Evolutionary conservation across 2,329 filamentous ascomycete species (phyloP).

Genomic region (Ciborinia camelliae): DNA sequence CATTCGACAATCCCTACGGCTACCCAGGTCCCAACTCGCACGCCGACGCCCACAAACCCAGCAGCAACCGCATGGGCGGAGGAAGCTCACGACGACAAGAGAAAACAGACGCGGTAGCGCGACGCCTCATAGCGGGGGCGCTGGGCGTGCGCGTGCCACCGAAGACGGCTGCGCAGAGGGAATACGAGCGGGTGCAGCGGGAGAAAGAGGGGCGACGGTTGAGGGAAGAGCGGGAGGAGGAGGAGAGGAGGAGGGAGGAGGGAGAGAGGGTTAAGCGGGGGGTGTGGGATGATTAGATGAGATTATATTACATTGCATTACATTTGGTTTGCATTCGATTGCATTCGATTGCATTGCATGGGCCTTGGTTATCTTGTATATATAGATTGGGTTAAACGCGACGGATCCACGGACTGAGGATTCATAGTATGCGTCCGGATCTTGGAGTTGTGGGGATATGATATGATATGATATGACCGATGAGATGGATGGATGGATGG

Average conservation of each 20-base stretch:
- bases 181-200: constrained; percentile 77
- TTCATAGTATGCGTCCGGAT: too few species aligned
- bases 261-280: constrained; percentile 72
- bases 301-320: too few species aligned
- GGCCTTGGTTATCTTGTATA: too few species aligned
- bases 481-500: too few species aligned
- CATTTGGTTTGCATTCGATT: too few species aligned
- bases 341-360: too few species aligned
- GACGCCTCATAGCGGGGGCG: constrained; percentile 83
- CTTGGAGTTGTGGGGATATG: too few species aligned
- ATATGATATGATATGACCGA: too few species aligned
- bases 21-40: constrained; percentile 18
- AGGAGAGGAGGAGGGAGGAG: constrained; percentile 57
- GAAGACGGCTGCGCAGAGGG: constrained; percentile 82
- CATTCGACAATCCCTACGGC: constrained; percentile 30
- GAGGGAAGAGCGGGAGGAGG: constrained; percentile 67
- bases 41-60: neutral
- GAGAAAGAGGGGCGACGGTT: constrained; percentile 79
- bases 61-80: too few species aligned
- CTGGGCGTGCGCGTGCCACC: constrained; percentile 77
- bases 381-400: too few species aligned
- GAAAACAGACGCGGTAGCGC: constrained; percentile 89
- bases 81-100: too few species aligned
- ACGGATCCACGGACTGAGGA: too few species aligned
- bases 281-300: constrained; percentile 82